Base-by-base conservation (phyloP, 768 basidiomycete genomes). In the Boletus reticulatus region DNA sequence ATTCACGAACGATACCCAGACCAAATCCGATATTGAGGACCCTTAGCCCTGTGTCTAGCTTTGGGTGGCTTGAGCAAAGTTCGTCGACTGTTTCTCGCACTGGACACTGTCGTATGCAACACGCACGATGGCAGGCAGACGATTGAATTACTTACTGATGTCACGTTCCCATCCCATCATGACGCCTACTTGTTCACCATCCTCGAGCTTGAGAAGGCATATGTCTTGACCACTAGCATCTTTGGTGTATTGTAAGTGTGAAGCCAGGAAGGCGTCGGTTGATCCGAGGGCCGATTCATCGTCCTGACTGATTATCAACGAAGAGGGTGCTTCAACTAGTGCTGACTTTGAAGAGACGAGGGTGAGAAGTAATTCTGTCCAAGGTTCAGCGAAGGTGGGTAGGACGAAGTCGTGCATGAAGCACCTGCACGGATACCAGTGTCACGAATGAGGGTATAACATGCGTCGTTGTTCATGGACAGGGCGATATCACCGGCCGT, bases 111-210 rank as follows among this genome's bases (percentile, higher is more conserved):
- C 59, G 50, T 60, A 60, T 58, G 50, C 19, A 50, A 65, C 64
- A 42, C 31, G 43, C 37, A 49, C 27, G 10, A n/a, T n/a, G 13
- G 43, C 6, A 34, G 36, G 20, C 1, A 37, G 31, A 48, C 1
- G 38, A 14, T 20, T 37, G 22, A 31, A 72, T 76, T 45, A 13
- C 65, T 68, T 62, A 86, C 84, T 98, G 64, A 98, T 92, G 9
- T 74, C 80, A 43, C 75, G 73, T 71, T 99, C 97, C 97, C 97
- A 99, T 2, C 94, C 93, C 97, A 99, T 99, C 97, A 99, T 99
- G 6, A 99, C 96, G 13, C 94, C 93, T n/a, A 95, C 82, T 56
- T 94, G 88, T 60, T 88, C 87, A 8, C 72, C 77, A 29, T 84
- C 84, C 14, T 77, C 80, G 3, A 80, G 76, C 56, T 79, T 73